Percentiles rank a stretch among this genome's conserved stretches.
phyloP scores from a whole-genome alignment of 129 eudicot genomes.

The Saposhnikovia divaricata region DNA sequence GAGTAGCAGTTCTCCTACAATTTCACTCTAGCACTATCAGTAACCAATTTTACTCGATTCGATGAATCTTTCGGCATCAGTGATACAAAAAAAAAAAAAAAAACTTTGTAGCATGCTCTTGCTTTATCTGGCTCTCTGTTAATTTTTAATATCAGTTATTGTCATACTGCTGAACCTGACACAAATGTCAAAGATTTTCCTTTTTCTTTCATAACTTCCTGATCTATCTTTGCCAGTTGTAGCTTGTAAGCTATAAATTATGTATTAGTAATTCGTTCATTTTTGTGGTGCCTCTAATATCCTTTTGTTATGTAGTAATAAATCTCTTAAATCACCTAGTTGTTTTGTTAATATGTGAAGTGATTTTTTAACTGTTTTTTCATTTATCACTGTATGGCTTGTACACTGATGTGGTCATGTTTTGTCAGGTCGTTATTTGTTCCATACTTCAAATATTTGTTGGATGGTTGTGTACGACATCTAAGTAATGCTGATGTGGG shows the following conservation, averaged over 20 bases:
- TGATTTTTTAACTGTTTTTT: background rate
- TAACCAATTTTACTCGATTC: background rate
- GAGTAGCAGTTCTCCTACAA: too few relatives aligned
- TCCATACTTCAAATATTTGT: constrained; percentile 85
- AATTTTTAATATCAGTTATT: background rate
- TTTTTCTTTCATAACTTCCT: too few relatives aligned
- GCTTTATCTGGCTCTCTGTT: background rate
- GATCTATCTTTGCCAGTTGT: background rate
- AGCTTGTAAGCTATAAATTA: background rate
- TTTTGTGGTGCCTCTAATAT: background rate
- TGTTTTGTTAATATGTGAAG: background rate
- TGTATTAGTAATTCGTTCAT: too few relatives aligned
- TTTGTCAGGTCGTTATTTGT: constrained; percentile 67
- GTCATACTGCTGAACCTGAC: background rate
- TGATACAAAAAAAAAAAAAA: too few relatives aligned
- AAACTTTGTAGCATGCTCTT: background rate
- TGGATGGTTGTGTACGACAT: constrained; percentile 59
- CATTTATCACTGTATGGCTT: background rate
- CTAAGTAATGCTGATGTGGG: constrained; percentile 45
- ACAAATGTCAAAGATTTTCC: background rate
- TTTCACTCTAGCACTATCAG: too few relatives aligned
- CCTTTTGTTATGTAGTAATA: background rate
- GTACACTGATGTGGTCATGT: background rate
- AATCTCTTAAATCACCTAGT: background rate
- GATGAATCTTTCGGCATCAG: background rate